Conservation (phyloP, 192 early-diverging fungal genomes). For the Mortierella antarctica region DNA sequence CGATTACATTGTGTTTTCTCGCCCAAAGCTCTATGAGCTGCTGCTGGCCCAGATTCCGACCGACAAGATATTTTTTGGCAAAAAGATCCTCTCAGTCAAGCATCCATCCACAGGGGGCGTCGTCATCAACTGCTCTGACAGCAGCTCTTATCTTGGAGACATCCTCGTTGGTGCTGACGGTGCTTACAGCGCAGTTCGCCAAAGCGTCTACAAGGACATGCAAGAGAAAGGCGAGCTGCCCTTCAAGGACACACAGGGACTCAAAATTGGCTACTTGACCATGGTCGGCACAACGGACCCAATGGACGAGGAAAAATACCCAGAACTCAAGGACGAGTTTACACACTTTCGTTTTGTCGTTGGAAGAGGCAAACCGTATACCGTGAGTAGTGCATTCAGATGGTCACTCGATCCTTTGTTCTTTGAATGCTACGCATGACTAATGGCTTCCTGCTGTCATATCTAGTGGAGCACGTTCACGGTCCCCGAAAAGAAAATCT, state of each 20-base stretch:
- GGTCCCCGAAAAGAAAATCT: conserved; percentile 19
- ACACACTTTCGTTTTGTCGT: conserved; percentile 18
- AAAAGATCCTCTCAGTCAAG: conserved; percentile 15
- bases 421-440: background rate
- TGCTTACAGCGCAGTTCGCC: conserved; percentile 16
- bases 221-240: background rate
- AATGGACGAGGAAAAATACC: conserved; percentile 7
- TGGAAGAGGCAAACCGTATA: conserved; percentile 19
- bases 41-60: conserved; percentile 5
- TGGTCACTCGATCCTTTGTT: background rate
- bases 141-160: conserved; percentile 17
- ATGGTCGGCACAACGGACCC: conserved; percentile 30
- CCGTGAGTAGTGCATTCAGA: conserved; percentile 3
- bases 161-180: conserved; percentile 36
- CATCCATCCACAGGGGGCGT: conserved; percentile 10
- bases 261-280: conserved; percentile 17
- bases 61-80: conserved; percentile 12
- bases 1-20: conserved; percentile 24
- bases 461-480: conserved; percentile 26
- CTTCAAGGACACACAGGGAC: background rate
- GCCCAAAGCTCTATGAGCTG: conserved; percentile 26
- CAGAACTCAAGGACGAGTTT: conserved; percentile 15
- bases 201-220: conserved; percentile 13
- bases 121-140: conserved; percentile 19
- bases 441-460: background rate